Evolutionary conservation across 169 alveolate genomes (phyloP), one percentile per base, ranked within the genome.

Genomic region (Eimeria acervulina): DNA sequence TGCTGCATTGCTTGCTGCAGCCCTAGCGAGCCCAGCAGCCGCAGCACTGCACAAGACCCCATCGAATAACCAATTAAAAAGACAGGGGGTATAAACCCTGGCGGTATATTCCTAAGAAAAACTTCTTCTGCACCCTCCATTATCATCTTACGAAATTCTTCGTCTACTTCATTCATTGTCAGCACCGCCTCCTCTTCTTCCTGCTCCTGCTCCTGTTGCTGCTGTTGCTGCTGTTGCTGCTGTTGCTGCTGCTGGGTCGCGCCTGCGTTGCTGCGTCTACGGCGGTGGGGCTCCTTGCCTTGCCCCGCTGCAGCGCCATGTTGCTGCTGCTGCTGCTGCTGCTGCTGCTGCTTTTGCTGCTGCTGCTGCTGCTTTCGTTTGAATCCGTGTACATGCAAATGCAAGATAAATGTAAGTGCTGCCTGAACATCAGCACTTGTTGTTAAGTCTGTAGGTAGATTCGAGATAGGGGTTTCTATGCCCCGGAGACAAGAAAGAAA

Each of bases 1-100:
- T 36, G 84, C 84, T 72, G 84, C 28, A 72, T n/a, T 26, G 84
- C 84, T 44, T 72, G 84, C 84, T 72, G 84, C 84, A 72, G 23
- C 15, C 84, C 84, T 38, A 72, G 19, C 21, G 84, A 72, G 31
- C 84, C 84, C 47, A 72, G 51, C 52, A 72, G 47, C 15, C 84
- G 84, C 0, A 72, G 15, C 10, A 72, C 19, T 12, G 84, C 84
- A 12, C 84, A 72, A 7, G 84, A 72, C n/a, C 84, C 84, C 84
- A 72, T 72, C 21, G 84, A 72, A 44, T 72, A 72, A 5, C 84
- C 84, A 40, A 72, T 28, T 10, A 72, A 10, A 19, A 72, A 72
- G 7, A 72, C 84, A 38, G 84, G 84, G 38, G 84, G 84, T 10
- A 72, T 72, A 19, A 72, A 72, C 7, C 47, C 84, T 6, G 7